phyloP scores from a whole-genome alignment of 1,139 yeast genomes.

The Martiniozyma asiatica region DNA sequence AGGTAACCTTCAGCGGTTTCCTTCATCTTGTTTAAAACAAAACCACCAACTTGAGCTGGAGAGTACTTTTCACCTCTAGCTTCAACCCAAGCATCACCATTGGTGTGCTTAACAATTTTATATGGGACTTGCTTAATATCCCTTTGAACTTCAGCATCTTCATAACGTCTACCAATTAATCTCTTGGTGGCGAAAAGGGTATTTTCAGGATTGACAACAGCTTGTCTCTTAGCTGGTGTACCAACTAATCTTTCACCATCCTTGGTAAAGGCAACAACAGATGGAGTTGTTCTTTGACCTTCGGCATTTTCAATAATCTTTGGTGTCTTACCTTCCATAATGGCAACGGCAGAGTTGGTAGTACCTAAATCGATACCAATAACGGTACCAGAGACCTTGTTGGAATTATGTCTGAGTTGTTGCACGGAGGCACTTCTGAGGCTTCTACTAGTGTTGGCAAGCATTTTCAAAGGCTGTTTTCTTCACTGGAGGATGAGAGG shows the following conservation, averaged over 20 bases:
- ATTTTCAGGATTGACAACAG: constrained; percentile 96
- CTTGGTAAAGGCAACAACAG: constrained; percentile 96
- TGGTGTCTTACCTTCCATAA: constrained; percentile 95
- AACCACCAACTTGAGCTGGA: constrained; percentile 97
- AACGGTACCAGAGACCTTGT: constrained; percentile 57
- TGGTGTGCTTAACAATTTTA: constrained; percentile 89
- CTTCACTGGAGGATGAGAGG: not conserved
- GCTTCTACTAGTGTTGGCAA: constrained; percentile 22
- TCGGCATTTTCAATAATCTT: constrained; percentile 96
- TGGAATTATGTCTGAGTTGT: constrained; percentile 43
- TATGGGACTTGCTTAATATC: constrained; percentile 94
- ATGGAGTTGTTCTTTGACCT: constrained; percentile 98
- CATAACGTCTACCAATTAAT: constrained; percentile 95
- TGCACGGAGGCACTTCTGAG: constrained; percentile 27
- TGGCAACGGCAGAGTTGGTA: constrained; percentile 97
- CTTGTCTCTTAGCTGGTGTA: constrained; percentile 98
- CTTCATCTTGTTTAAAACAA: constrained; percentile 90
- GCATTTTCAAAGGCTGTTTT: constrained; percentile 17
- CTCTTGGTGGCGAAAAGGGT: constrained; percentile 97
- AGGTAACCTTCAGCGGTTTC: constrained; percentile 91
- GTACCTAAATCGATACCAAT: constrained; percentile 99
- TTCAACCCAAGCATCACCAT: constrained; percentile 99
- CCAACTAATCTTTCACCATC: constrained; percentile 95
- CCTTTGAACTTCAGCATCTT: constrained; percentile 92
- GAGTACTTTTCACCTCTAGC: constrained; percentile 90